phyloP scores from a whole-genome alignment of 495 filamentous ascomycete species.

The Podospora didyma region DNA sequence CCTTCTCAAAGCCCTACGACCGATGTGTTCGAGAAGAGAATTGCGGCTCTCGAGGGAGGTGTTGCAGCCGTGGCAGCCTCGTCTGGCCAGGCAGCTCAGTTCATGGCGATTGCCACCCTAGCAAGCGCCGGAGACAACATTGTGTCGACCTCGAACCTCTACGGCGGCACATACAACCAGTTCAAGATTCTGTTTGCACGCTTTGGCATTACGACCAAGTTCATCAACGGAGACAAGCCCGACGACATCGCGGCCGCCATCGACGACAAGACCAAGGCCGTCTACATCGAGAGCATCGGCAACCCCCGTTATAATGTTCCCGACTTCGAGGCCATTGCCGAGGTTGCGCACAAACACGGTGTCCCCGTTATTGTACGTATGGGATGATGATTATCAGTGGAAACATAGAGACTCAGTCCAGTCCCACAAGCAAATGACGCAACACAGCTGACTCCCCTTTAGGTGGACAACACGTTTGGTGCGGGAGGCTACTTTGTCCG shows the following conservation, averaged over 20 bases:
- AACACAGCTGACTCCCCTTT: conserved; percentile 4
- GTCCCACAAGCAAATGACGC: background rate
- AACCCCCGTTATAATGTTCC: conserved; percentile 96
- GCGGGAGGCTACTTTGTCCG: conserved; percentile 89
- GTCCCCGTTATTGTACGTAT: conserved; percentile 80
- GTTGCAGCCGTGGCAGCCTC: conserved; percentile 84
- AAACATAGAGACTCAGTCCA: background rate
- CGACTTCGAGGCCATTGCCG: conserved; percentile 79
- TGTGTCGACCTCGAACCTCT: conserved; percentile 85
- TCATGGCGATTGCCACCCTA: conserved; percentile 84
- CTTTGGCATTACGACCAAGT: conserved; percentile 85
- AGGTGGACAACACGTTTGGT: conserved; percentile 97
- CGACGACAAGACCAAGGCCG: conserved; percentile 94
- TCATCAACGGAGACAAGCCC: conserved; percentile 78
- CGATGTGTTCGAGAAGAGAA: conserved; percentile 96
- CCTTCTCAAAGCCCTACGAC: conserved; percentile 68
- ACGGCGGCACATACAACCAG: conserved; percentile 98
- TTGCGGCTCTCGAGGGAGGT: conserved; percentile 93
- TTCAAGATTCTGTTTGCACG: conserved; percentile 90
- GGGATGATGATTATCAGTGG: no score
- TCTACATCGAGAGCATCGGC: conserved; percentile 93
- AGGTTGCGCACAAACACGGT: conserved; percentile 73
- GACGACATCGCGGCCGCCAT: conserved; percentile 80
- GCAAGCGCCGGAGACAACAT: conserved; percentile 91
- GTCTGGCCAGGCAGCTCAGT: conserved; percentile 92